Evolutionary conservation across 305 asterid genomes (phyloP).

Genomic region (Plantago lanceolata): DNA sequence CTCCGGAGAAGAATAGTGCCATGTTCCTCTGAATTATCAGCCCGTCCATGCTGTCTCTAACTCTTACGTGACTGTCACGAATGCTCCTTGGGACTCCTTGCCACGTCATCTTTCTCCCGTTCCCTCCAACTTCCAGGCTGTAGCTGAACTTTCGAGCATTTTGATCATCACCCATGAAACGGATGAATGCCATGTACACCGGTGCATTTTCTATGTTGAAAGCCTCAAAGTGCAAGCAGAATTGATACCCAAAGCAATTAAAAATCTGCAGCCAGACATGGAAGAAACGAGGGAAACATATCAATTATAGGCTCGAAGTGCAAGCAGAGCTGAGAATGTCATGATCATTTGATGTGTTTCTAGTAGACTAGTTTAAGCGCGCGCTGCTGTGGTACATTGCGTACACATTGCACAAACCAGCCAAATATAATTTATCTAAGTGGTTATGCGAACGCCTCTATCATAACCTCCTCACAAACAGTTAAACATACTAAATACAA

Average conservation of each 20-base stretch:
- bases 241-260: slow-evolving; percentile 68
- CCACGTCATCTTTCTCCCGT: slow-evolving; percentile 61
- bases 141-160: slow-evolving; percentile 63
- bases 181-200: slow-evolving; percentile 72
- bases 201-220: slow-evolving; percentile 67
- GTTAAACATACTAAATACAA: background rate
- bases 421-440: no score
- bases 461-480: background rate
- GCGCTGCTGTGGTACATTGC: background rate
- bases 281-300: background rate
- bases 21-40: slow-evolving; percentile 64
- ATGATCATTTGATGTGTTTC: background rate
- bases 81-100: slow-evolving; percentile 76
- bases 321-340: background rate
- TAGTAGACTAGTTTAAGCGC: background rate
- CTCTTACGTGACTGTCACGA: slow-evolving; percentile 59
- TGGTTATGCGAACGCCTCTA: background rate
- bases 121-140: slow-evolving; percentile 62
- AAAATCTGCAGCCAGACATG: slow-evolving; percentile 41
- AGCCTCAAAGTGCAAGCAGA: slow-evolving; percentile 77
- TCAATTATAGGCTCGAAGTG: background rate
- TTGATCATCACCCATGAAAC: slow-evolving; percentile 75
- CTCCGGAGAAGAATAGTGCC: slow-evolving; percentile 70
- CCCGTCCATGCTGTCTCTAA: slow-evolving; percentile 68
- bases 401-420: no score